These are phyloP conservation scores for Nakazawaea wyomingensis DNA, from an alignment of 805 yeast species.

Conservation along the genomic window DNA sequence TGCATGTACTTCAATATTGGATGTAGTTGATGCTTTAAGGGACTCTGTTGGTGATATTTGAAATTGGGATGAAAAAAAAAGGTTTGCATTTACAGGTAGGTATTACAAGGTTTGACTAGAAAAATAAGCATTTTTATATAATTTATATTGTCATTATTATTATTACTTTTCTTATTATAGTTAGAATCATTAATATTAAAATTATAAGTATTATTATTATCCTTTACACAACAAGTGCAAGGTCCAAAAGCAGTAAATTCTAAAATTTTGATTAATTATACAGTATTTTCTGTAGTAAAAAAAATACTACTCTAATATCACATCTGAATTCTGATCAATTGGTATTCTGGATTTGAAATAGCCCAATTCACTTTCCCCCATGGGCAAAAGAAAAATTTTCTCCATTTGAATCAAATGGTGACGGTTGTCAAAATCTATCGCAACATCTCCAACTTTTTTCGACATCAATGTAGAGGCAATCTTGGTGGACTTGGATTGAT, in stretches of 20 bases:
- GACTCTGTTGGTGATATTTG: conserved; percentile 39
- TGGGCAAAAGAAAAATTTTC: conserved; percentile 31
- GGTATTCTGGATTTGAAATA: conserved; percentile 25
- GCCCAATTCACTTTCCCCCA: conserved; percentile 41
- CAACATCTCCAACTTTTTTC: conserved; percentile 38
- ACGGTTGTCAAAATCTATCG: conserved; percentile 25
- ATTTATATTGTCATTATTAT: too few relatives aligned
- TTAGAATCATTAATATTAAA: too few relatives aligned
- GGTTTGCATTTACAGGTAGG: too few relatives aligned
- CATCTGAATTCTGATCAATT: conserved; percentile 5
- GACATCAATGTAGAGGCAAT: conserved; percentile 53
- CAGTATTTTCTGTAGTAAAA: neutral
- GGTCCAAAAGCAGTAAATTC: too few relatives aligned
- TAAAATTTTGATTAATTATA: too few relatives aligned
- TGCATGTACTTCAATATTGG: conserved; percentile 78
- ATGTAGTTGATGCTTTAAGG: conserved; percentile 70
- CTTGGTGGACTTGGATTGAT: conserved; percentile 29
- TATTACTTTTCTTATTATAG: too few relatives aligned
- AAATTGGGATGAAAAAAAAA: conserved; percentile 11
- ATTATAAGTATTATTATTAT: too few relatives aligned
- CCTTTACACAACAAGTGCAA: too few relatives aligned
- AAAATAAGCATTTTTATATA: neutral
- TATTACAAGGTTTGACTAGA: neutral
- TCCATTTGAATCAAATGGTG: conserved; percentile 25
- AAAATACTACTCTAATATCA: neutral